phyloP scores from a whole-genome alignment of 306 rosid genomes.

The Vachellia collinsii region DNA sequence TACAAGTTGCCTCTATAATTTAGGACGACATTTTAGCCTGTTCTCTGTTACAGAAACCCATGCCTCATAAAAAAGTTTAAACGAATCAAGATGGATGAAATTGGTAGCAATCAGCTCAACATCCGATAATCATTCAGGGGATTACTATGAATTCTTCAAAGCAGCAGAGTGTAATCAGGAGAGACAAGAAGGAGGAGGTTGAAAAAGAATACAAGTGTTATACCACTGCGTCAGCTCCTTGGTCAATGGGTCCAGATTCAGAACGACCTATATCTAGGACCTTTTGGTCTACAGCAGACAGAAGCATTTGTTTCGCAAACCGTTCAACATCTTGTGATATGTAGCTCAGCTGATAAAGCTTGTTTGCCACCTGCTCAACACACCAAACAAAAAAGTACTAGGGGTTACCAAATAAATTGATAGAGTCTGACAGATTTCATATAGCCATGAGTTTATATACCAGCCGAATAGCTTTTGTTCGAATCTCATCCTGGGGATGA shows the following conservation, averaged over 20 bases:
- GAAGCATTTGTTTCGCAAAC: slow-evolving; percentile 77
- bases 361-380: slow-evolving; percentile 83
- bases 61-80: not conserved
- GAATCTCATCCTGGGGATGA: slow-evolving; percentile 91
- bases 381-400: slow-evolving; percentile 14
- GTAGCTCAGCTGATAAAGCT: slow-evolving; percentile 86
- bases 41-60: not conserved
- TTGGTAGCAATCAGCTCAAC: not conserved
- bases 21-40: slow-evolving; percentile 18
- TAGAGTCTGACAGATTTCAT: slow-evolving; percentile 20
- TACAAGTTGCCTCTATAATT: not conserved
- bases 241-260: slow-evolving; percentile 57
- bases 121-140: not conserved
- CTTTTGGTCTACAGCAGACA: slow-evolving; percentile 64
- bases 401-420: slow-evolving; percentile 11
- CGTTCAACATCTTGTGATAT: slow-evolving; percentile 77
- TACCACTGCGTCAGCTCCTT: slow-evolving; percentile 58
- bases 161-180: slow-evolving; percentile 22
- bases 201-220: slow-evolving; percentile 29
- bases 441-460: slow-evolving; percentile 50
- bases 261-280: slow-evolving; percentile 52
- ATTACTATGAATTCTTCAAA: slow-evolving; percentile 18
- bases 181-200: not conserved
- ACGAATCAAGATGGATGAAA: not conserved
- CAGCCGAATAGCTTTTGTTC: slow-evolving; percentile 97